Conservation (phyloP, 2,329 filamentous ascomycete species). For the Blastomyces gilchristii region DNA sequence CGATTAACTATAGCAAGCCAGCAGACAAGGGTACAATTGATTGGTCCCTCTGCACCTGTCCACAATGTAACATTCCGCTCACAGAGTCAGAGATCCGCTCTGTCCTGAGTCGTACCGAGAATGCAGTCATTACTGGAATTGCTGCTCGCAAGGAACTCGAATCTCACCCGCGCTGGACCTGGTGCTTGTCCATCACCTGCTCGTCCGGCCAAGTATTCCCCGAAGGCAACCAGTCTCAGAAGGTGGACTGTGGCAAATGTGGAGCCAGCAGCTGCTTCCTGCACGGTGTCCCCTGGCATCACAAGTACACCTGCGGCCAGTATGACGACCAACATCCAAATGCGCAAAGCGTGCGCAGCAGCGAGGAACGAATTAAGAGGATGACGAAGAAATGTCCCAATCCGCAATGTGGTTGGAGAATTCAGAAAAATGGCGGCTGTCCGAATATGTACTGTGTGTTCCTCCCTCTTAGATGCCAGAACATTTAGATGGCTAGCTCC, state of each 20-base stretch:
- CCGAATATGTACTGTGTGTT: constrained; percentile 14
- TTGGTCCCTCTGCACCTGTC: constrained; percentile 12
- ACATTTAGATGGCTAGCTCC: neutral
- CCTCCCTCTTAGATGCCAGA: neutral
- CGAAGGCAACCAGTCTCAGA: neutral
- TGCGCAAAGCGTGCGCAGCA: constrained; percentile 6
- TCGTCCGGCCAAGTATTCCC: constrained; percentile 4
- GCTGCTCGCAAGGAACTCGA: neutral
- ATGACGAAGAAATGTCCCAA: constrained; percentile 15
- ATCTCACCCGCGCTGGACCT: constrained; percentile 7
- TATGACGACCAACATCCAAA: constrained; percentile 12
- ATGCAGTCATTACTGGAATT: constrained; percentile 1
- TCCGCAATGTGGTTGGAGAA: constrained; percentile 12
- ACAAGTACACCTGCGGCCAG: constrained; percentile 13
- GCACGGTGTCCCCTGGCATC: constrained; percentile 16
- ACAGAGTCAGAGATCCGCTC: constrained; percentile 3
- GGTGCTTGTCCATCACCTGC: constrained; percentile 8
- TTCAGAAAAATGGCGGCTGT: constrained; percentile 17
- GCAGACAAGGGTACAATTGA: neutral
- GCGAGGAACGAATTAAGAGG: constrained; percentile 11
- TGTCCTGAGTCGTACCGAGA: constrained; percentile 5
- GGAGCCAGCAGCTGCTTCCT: constrained; percentile 12
- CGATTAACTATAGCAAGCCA: neutral
- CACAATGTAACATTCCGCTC: constrained; percentile 7
- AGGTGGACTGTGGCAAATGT: constrained; percentile 13